These are phyloP conservation scores for Cymbidium sinense DNA, from an alignment of 106 monocot species.

Conservation along the genomic window DNA sequence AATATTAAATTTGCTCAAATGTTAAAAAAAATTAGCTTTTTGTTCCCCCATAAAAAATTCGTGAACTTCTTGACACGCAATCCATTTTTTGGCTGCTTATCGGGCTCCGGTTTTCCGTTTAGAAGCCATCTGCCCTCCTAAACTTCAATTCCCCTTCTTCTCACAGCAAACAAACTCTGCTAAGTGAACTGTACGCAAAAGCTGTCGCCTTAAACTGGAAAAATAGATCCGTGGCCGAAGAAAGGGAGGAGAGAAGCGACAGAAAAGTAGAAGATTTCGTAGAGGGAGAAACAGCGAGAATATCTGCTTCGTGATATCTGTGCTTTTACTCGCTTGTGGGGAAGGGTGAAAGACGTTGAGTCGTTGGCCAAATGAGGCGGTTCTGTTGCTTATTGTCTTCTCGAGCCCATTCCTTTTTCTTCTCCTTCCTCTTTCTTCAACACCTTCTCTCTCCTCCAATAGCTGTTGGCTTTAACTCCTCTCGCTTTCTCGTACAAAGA, in stretches of 20 bases:
- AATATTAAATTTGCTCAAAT: no score
- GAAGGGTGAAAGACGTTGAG: conserved; percentile 2
- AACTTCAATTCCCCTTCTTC: no score
- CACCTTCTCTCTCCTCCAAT: neutral
- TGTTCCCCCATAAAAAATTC: no score
- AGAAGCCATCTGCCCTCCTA: no score
- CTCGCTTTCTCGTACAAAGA: neutral
- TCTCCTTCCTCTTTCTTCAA: neutral
- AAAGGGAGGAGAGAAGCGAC: conserved; percentile 6
- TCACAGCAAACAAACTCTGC: no score
- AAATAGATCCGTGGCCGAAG: conserved; percentile 2
- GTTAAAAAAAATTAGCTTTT: no score
- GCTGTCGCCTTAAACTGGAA: neutral
- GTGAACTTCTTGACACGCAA: no score
- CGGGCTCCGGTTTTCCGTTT: no score
- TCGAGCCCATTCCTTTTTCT: neutral
- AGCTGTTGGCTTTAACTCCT: conserved; percentile 2
- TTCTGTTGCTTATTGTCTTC: neutral
- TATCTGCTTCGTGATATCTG: conserved; percentile 9
- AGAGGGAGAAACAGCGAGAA: neutral
- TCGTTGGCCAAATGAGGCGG: neutral
- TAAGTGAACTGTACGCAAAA: no score
- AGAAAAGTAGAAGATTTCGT: conserved; percentile 6
- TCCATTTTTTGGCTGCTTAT: no score
- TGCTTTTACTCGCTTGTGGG: neutral